Evolutionary conservation across 805 yeast genomes (phyloP).

Genomic region (Cyberlindnera japonica): DNA sequence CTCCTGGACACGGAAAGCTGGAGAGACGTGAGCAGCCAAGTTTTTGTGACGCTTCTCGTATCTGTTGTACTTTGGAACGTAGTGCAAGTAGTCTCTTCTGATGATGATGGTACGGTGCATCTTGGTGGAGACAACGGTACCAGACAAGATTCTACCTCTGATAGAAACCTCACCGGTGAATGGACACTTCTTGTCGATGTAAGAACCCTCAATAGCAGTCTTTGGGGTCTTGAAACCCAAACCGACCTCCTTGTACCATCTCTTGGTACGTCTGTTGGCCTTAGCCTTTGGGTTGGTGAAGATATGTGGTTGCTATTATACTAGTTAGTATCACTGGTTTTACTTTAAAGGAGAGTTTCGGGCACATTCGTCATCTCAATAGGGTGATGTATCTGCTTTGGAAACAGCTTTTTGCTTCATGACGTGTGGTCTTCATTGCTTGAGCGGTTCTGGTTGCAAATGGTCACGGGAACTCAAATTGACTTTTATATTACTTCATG

Average conservation of each 20-base stretch:
- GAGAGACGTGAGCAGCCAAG: slow-evolving; percentile 99
- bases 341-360: neutral
- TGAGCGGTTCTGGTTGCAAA: too few species aligned
- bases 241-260: slow-evolving; percentile 99
- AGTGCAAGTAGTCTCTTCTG: slow-evolving; percentile 99
- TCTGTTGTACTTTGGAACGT: slow-evolving; percentile 99
- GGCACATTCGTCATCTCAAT: too few species aligned
- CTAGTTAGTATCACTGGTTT: slow-evolving; percentile 35
- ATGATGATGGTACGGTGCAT: slow-evolving; percentile 99
- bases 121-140: slow-evolving; percentile 99
- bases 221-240: slow-evolving; percentile 99
- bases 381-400: too few species aligned
- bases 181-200: slow-evolving; percentile 99
- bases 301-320: slow-evolving; percentile 94
- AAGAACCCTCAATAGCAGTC: slow-evolving; percentile 96
- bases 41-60: slow-evolving; percentile 99
- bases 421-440: too few species aligned
- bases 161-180: slow-evolving; percentile 94
- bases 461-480: neutral
- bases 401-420: too few species aligned
- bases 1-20: slow-evolving; percentile 99
- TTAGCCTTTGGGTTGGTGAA: slow-evolving; percentile 99
- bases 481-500: neutral
- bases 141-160: slow-evolving; percentile 99
- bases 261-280: slow-evolving; percentile 98